Percentiles rank a stretch among this genome's conserved stretches.
Evolutionary conservation across 352 stramenopile genomes (phyloP).

Genomic region (Phytophthora chlamydospora): DNA sequence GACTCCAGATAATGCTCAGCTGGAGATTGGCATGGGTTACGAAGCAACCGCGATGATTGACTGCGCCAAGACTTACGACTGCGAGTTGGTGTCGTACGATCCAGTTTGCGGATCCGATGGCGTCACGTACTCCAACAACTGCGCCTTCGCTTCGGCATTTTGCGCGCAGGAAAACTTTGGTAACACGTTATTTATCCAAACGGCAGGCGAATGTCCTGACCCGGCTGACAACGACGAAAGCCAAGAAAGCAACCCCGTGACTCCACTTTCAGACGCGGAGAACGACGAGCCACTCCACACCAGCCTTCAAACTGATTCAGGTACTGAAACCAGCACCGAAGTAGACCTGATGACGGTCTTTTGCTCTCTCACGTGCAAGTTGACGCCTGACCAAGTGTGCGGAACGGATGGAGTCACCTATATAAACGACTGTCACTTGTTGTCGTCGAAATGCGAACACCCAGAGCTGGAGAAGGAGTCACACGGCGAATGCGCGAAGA

Average conservation of each 20-base stretch:
- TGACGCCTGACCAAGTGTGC: conserved; percentile 46
- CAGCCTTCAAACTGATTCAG: neutral
- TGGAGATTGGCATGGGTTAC: conserved; percentile 11
- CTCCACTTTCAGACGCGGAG: neutral
- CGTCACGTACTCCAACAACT: conserved; percentile 50
- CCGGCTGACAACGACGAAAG: neutral
- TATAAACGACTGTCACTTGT: conserved; percentile 54
- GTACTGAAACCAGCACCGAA: neutral
- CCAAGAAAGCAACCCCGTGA: neutral
- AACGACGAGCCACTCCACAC: neutral
- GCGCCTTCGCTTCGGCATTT: conserved; percentile 29
- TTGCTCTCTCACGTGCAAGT: conserved; percentile 40
- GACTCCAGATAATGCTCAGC: neutral
- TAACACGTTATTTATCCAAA: conserved; percentile 26
- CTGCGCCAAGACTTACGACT: conserved; percentile 22
- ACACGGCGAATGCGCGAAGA: conserved; percentile 34
- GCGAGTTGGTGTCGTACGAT: conserved; percentile 13
- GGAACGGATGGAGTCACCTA: conserved; percentile 62
- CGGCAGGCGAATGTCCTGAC: conserved; percentile 17
- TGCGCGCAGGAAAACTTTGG: conserved; percentile 11
- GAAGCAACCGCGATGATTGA: conserved; percentile 18
- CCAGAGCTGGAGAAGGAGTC: conserved; percentile 48
- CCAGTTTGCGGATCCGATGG: conserved; percentile 50
- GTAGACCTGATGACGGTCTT: conserved; percentile 32
- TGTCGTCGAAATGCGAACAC: conserved; percentile 56